Conservation (phyloP, 768 basidiomycete species). For the Asterophora parasitica region DNA sequence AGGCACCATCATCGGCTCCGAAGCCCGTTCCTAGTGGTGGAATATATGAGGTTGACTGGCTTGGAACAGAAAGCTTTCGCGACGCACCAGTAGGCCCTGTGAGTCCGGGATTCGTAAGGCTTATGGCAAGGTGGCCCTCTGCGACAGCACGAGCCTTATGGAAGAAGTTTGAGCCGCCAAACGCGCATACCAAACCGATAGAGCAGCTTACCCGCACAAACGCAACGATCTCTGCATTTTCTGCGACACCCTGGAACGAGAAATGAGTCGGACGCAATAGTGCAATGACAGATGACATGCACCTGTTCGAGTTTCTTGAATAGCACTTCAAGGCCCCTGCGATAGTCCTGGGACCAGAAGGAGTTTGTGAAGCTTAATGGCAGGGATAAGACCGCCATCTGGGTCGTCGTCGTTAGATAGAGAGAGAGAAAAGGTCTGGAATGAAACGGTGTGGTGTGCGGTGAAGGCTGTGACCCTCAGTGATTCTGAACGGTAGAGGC, state of each 20-base stretch:
- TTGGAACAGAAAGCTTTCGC: neutral
- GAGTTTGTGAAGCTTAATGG: conserved; percentile 89
- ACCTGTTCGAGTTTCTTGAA: conserved; percentile 79
- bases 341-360: conserved; percentile 93
- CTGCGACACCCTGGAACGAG: conserved; percentile 59
- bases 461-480: conserved; percentile 1
- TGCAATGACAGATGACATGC: conserved; percentile 15
- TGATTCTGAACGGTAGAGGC: neutral
- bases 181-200: conserved; percentile 1
- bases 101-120: conserved; percentile 48
- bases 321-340: conserved; percentile 74
- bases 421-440: neutral
- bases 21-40: conserved; percentile 54
- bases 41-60: neutral
- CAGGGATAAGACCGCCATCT: conserved; percentile 84
- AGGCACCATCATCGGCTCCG: conserved; percentile 78
- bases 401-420: conserved; percentile 6
- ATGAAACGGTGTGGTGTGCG: conserved; percentile 3
- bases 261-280: conserved; percentile 6
- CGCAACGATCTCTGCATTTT: conserved; percentile 77
- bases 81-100: conserved; percentile 46
- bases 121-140: conserved; percentile 59
- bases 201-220: conserved; percentile 70
- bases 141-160: conserved; percentile 66
- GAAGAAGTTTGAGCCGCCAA: conserved; percentile 1